Evolutionary conservation across 2,329 filamentous ascomycete genomes (phyloP), one percentile per base, ranked within the genome.

Genomic region (Rhexocercosporidium sp.): DNA sequence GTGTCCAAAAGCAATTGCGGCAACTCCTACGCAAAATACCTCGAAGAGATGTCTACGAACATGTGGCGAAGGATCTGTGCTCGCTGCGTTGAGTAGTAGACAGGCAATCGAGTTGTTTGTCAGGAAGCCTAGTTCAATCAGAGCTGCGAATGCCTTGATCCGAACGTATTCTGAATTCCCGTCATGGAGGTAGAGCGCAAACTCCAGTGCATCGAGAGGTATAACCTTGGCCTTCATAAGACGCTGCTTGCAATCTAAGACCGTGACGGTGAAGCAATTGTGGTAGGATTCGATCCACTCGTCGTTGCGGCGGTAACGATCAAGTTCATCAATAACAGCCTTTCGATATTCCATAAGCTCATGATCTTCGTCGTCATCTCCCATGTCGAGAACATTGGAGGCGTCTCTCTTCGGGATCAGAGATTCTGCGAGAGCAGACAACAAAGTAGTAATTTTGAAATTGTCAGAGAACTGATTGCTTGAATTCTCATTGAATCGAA

Each of bases 401-500:
- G 75, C 76, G 27, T 72, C 65, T 61, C 80, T 79, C 49, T 80
- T 77, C 0, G 84, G 83, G 59, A 90, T 83, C 29, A 89, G 80
- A n/a, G 86, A 88, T 0, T 83, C 84, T 1, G 88, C 84, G 29
- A 90, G 78, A 0, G 85, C 84, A 49, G 84, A 82, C 82, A 99
- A 91, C 27, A 99, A 84, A 25, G 86, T 91, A 8, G 93, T 89
- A 63, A 99, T 88, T 76, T 97, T 99, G 74, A 92, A 90, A 69
- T 94, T 91, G 75, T 99, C 96, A 5, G 94, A 97, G 76, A 88
- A 96, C 59, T 90, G 81, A 74, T 99, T 99, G 68, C 92, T 91
- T 2, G 92, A 90, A 76, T 99, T 99, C 79, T 99, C 94, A 76
- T 99, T 99, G 81, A 94, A 95, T 59, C 92, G 90, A 39, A 99